Evolutionary conservation across 2,329 filamentous ascomycete species (phyloP), one percentile per base, ranked within the genome.

Genomic region (Aspergillus luchuensis): DNA sequence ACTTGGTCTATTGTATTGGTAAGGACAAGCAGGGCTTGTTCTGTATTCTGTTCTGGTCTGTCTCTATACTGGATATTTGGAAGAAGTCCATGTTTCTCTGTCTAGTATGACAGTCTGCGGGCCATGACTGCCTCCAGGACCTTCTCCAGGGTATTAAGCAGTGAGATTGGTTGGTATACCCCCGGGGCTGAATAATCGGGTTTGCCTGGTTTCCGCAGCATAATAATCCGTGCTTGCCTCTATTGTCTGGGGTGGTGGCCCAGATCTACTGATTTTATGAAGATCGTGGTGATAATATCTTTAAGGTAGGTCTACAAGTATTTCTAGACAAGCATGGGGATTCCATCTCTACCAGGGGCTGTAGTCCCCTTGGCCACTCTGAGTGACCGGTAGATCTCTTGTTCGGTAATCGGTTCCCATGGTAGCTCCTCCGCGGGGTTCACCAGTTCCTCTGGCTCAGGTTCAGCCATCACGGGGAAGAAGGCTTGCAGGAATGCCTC

Each of bases 11-110:
- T 66, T 5, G 61, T 52, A 17, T 66, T 66, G 11, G 57, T 48
- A 7, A 71, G 63, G 5, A 68, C 52, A 2, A 70, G 45, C 1
- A 72, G 61, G 8, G 69, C 69, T 61, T 72, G 59, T 30, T 72
- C 66, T 1, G 50, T 64, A 5, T 57, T 63, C 2, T 36, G 28
- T 5, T 64, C 66, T 43, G 62, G 64, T 21, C 69, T 52, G 23
- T 59, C 67, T n/a, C 68, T 56, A 54, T 70, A 71, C n/a, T 71
- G 50, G 5, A 50, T 71, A 17, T 67, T 55, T n/a, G 66, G 68
- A 3, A 72, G 66, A 2, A 72, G 64, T 8, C 54, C 47, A 33
- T 66, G 55, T 36, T 58, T 67, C 55, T 71, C 65, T 5, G 59
- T 61, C 7, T 53, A 58, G 54, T 61, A 67, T 5, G 61, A 66